Percentiles rank a stretch among this genome's conserved stretches.
These are phyloP conservation scores for Aspergillus eucalypticola DNA, from an alignment of 2,329 filamentous ascomycete genomes.

Conservation along the genomic window DNA sequence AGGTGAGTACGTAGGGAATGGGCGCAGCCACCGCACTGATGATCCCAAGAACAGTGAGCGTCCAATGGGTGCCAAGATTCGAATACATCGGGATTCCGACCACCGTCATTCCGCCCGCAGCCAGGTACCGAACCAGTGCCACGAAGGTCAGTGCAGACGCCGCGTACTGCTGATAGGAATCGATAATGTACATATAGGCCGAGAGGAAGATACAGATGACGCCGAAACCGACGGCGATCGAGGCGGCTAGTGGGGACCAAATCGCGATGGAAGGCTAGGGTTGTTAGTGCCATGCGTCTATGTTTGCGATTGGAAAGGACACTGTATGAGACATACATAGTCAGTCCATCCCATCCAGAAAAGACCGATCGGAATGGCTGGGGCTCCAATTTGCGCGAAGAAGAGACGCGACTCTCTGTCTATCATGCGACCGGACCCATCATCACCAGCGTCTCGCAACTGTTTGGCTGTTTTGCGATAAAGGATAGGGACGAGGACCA, in stretches of 20 bases:
- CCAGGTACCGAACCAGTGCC: constrained; percentile 43
- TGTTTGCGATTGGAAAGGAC: no score
- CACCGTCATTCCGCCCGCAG: constrained; percentile 38
- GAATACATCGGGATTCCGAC: constrained; percentile 38
- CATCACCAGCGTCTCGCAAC: constrained; percentile 36
- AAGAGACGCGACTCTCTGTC: constrained; percentile 55
- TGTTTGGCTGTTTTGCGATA: constrained; percentile 44
- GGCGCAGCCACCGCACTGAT: constrained; percentile 1
- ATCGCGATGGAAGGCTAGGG: constrained; percentile 43
- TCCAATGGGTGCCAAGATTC: constrained; percentile 43
- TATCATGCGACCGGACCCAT: neutral
- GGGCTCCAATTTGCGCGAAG: constrained; percentile 53
- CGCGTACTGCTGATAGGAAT: constrained; percentile 55
- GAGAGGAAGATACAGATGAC: constrained; percentile 52
- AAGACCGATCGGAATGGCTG: constrained; percentile 52
- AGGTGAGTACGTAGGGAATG: neutral
- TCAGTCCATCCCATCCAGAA: constrained; percentile 62
- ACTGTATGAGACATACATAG: constrained; percentile 14
- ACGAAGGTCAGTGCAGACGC: constrained; percentile 49
- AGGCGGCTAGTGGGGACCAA: constrained; percentile 54
- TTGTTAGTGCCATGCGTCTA: neutral
- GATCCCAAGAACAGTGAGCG: constrained; percentile 40
- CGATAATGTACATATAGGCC: constrained; percentile 59
- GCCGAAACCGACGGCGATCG: constrained; percentile 54
- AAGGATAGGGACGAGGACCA: constrained; percentile 46